Base-by-base conservation (phyloP, 2,329 filamentous ascomycete genomes). In the Podosphaera aphanis region DNA sequence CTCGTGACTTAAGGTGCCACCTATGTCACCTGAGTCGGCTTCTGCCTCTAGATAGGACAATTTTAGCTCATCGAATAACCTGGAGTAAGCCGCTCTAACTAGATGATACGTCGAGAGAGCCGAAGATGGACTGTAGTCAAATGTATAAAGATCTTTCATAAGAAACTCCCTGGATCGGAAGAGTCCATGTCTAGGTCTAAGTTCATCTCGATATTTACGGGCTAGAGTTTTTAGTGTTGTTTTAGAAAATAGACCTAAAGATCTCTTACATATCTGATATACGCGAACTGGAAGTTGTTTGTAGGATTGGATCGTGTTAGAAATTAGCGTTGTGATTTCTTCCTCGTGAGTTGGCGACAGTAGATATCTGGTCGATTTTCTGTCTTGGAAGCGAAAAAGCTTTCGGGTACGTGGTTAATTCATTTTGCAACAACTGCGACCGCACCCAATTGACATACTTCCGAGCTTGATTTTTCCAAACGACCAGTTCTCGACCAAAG, bases 111-210 rank as follows among this genome's bases (percentile, higher is more conserved):
- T 93, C 43, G 71, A 63, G n/a, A 86, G 65, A 1, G 88, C 88
- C n/a, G 72, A 64, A 21, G 71, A 63, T 0, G 67, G 59, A 3
- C 70, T 78, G 31, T 69, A 64, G 57, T 98, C 90, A 57, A 98
- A 98, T 0, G 86, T 94, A 60, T 98, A 98, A 1, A 98, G 70
- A 60, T 98, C 90, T 62, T 98, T 98, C 90, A 98, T 98, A 53
- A 84, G 64, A 56, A 98, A 98, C 57, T 98, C 90, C 49, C 85
- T 77, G 0, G 83, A 81, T 8, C 90, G 77, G 7, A 98, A 66
- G 1, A 98, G 67, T 11, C 90, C 90, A 54, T 93, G 83, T 27
- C 90, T 74, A 18, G 90, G 90, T 21, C 90, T 73, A 47, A 79
- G 72, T 62, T 98, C 90, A 63, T 98, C 90, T 43, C 90, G 76